These are phyloP conservation scores for Pythium phragmiticola DNA, from an alignment of 352 stramenopile species.

Conservation along the genomic window DNA sequence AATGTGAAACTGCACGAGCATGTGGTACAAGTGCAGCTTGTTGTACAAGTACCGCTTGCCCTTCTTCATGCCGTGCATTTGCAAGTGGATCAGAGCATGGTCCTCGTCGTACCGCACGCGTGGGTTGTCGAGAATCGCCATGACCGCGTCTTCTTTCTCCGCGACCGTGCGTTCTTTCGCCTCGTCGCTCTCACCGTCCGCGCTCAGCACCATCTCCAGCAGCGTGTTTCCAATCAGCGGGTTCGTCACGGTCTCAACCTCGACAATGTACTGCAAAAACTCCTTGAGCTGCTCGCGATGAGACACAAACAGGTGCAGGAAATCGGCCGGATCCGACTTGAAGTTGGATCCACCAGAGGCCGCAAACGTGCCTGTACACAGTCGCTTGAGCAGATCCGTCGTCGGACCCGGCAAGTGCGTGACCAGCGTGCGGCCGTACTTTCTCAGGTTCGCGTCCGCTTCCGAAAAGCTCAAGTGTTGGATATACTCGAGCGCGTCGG, in stretches of 20 bases:
- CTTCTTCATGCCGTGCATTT: slow-evolving; percentile 91
- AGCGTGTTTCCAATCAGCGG: slow-evolving; percentile 89
- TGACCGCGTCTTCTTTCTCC: slow-evolving; percentile 79
- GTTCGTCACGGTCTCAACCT: slow-evolving; percentile 86
- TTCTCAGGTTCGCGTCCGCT: slow-evolving; percentile 81
- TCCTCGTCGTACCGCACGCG: slow-evolving; percentile 91
- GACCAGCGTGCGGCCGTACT: slow-evolving; percentile 89
- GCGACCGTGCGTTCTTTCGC: slow-evolving; percentile 33
- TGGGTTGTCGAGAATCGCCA: slow-evolving; percentile 89
- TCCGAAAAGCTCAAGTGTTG: slow-evolving; percentile 81
- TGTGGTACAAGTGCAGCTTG: slow-evolving; percentile 93
- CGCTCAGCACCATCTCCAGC: slow-evolving; percentile 86
- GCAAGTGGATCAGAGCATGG: slow-evolving; percentile 91
- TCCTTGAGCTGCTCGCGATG: slow-evolving; percentile 86
- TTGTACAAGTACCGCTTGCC: slow-evolving; percentile 94
- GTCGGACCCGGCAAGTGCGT: slow-evolving; percentile 84
- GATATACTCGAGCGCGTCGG: slow-evolving; percentile 91
- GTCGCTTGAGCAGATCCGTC: slow-evolving; percentile 87
- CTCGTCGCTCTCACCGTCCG: slow-evolving; percentile 43
- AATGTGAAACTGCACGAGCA: slow-evolving; percentile 94
- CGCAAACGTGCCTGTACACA: slow-evolving; percentile 89
- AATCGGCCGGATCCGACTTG: slow-evolving; percentile 85
- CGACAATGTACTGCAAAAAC: slow-evolving; percentile 89
- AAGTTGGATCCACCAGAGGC: slow-evolving; percentile 24
- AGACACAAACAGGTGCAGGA: slow-evolving; percentile 92